These are phyloP conservation scores for Verticillium klebahnii DNA, from an alignment of 2,329 filamentous ascomycete genomes.

Conservation along the genomic window DNA sequence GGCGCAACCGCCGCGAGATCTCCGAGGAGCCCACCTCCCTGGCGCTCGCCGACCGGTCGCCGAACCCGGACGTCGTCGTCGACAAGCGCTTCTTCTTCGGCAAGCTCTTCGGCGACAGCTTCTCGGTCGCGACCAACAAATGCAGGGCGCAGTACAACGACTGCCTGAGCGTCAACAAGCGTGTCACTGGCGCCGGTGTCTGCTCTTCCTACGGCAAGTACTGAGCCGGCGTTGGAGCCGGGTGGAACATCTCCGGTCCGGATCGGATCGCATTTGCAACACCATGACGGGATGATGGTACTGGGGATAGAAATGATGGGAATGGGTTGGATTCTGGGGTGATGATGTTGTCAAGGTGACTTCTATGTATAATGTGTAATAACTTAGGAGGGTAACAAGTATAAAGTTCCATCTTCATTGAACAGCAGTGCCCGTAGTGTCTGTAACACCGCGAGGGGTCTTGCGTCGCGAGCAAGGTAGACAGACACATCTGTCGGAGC, in stretches of 20 bases:
- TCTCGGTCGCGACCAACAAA: slow-evolving; percentile 28
- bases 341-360: neutral
- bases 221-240: neutral
- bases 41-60: slow-evolving; percentile 4
- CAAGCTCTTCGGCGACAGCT: slow-evolving; percentile 20
- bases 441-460: no score
- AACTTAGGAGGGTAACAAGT: no score
- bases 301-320: neutral
- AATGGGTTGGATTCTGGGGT: neutral
- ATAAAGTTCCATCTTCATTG: no score
- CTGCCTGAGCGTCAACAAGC: slow-evolving; percentile 38
- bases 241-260: neutral
- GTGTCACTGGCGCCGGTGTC: slow-evolving; percentile 21
- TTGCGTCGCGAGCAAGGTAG: no score
- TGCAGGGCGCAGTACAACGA: slow-evolving; percentile 46
- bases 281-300: neutral
- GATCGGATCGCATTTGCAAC: neutral
- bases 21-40: neutral
- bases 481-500: no score
- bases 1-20: slow-evolving; percentile 6
- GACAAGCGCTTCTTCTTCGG: slow-evolving; percentile 12
- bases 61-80: slow-evolving; percentile 6
- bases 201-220: neutral
- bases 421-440: no score
- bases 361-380: neutral